phyloP scores from a whole-genome alignment of 1,284 basidiomycete species.

The Fomes fomentarius region DNA sequence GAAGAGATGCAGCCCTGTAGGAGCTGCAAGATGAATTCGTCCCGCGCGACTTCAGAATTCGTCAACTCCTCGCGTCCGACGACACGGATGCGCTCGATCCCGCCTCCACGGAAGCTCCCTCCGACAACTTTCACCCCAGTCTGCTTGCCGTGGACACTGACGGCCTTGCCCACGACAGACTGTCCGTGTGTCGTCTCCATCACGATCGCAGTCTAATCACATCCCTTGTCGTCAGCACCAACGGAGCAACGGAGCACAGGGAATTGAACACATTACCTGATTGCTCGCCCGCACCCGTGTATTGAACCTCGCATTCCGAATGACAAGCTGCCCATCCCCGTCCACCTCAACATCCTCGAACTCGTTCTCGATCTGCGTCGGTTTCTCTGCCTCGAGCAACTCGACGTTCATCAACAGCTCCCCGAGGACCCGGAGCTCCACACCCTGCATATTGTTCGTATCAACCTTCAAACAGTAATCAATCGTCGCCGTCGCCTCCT shows the following conservation, averaged over 20 bases:
- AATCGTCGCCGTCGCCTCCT: background rate
- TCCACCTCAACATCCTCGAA: slow-evolving; percentile 20
- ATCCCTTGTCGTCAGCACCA: background rate
- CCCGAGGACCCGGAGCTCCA: slow-evolving; percentile 22
- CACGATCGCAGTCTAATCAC: background rate
- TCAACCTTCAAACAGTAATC: slow-evolving; percentile 4
- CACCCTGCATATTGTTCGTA: slow-evolving; percentile 5
- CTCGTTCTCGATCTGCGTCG: slow-evolving; percentile 31
- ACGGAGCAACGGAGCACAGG: background rate
- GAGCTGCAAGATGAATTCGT: slow-evolving; percentile 16
- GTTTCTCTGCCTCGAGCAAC: slow-evolving; percentile 29
- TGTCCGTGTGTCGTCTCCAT: slow-evolving; percentile 9
- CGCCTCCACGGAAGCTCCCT: slow-evolving; percentile 4
- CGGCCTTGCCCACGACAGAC: slow-evolving; percentile 5
- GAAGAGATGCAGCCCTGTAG: background rate
- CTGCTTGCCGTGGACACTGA: slow-evolving; percentile 9
- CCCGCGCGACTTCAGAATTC: slow-evolving; percentile 14
- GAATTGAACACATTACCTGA: slow-evolving; percentile 11
- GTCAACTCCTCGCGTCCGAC: slow-evolving; percentile 22
- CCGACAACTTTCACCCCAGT: slow-evolving; percentile 7
- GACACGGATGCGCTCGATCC: slow-evolving; percentile 17
- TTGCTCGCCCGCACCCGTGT: slow-evolving; percentile 26
- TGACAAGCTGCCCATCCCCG: slow-evolving; percentile 20
- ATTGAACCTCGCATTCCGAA: slow-evolving; percentile 28
- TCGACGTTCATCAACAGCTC: slow-evolving; percentile 27